Base-by-base conservation (phyloP, 2,329 filamentous ascomycete genomes). In the Pezicula neosporulosa region DNA sequence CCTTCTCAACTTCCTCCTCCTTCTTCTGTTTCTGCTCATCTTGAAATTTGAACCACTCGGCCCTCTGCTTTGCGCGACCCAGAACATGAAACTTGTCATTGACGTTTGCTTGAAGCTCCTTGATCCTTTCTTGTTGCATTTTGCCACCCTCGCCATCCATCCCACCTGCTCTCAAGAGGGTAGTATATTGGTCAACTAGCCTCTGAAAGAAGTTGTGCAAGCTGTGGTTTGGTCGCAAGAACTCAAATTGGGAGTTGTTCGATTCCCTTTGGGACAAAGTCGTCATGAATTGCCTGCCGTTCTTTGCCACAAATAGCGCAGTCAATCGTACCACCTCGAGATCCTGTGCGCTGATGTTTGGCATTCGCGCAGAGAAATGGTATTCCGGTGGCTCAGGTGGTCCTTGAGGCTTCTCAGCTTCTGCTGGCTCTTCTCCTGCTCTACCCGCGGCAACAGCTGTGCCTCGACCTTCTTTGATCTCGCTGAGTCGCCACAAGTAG, bases 181-280 rank as follows among this genome's bases (percentile, higher is more conserved):
- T 78, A n/a, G 87, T 88, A 70, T 97, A 97, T 68, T 99, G 94
- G 60, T 97, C 93, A 54, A 97, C 85, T 53, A 96, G 79, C 57
- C 92, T 84, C 61, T 90, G 89, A 71, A 97, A 97, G 74, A 94
- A 97, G 68, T 93, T 92, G 74, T 97, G 91, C 56, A 97, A 86
- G 64, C 90, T 96, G 75, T 99, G 94, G 64, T 96, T 95, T 15
- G 92, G 90, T 49, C 93, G 86, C 48, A 99, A 77, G 66, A 99
- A 99, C 70, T 97, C 91, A 69, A 97, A 99, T 68, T 99, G 93
- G 60, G 86, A 91, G 70, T 97, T 97, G 64, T 87, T 82, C 16
- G 88, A 81, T 73, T 99, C 93, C 59, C 90, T 84, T 72, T 96
- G 93, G 21, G 89, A 90, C 56, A 99, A 75, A 49, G 87, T 82